phyloP scores from a whole-genome alignment of 2,329 filamentous ascomycete species.

The Coniochaeta hoffmannii region DNA sequence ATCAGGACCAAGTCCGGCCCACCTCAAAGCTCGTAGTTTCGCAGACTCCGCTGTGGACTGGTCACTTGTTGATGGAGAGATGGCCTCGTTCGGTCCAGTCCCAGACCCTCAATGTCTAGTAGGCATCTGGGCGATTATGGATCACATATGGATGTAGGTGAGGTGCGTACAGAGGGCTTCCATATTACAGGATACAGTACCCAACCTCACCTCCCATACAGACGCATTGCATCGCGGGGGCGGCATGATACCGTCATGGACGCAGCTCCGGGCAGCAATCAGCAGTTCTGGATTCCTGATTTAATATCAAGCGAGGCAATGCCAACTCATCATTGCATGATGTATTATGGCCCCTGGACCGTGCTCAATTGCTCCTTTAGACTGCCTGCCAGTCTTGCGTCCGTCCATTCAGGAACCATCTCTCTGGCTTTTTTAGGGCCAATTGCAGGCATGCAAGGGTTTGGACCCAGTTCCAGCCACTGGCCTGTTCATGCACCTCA shows the following conservation, averaged over 20 bases:
- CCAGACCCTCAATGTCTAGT: too few relatives aligned
- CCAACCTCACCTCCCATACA: slow-evolving; percentile 4
- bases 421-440: slow-evolving; percentile 17
- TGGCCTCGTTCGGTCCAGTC: not conserved
- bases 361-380: slow-evolving; percentile 31
- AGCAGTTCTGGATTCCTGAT: slow-evolving; percentile 38
- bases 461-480: slow-evolving; percentile 21
- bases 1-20: not conserved
- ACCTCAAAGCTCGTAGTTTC: not conserved
- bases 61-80: not conserved
- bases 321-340: slow-evolving; percentile 76
- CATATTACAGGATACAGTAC: not conserved
- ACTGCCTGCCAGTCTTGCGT: slow-evolving; percentile 4
- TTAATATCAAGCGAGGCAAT: slow-evolving; percentile 53
- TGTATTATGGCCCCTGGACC: slow-evolving; percentile 28
- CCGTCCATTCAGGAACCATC: slow-evolving; percentile 24
- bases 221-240: slow-evolving; percentile 1
- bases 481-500: slow-evolving; percentile 36
- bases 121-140: not conserved
- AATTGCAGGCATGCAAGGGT: slow-evolving; percentile 25
- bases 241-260: slow-evolving; percentile 2
- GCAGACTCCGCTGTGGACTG: not conserved
- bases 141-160: not conserved
- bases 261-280: not conserved
- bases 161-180: not conserved